These are phyloP conservation scores for Fusarium sp. DNA, from an alignment of 2,329 filamentous ascomycete genomes.

Conservation along the genomic window DNA sequence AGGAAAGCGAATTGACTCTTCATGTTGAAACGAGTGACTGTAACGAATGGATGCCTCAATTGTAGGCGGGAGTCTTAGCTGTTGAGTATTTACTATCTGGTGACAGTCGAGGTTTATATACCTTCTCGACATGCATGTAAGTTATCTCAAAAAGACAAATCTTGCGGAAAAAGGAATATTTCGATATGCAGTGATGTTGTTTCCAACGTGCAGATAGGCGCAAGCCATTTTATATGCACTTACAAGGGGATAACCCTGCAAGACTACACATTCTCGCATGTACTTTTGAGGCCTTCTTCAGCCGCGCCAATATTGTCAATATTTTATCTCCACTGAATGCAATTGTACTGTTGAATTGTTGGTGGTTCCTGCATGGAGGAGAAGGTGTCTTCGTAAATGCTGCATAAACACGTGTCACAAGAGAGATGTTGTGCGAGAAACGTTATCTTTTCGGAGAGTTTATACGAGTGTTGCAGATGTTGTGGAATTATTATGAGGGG, in stretches of 20 bases:
- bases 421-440: neutral
- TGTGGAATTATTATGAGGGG: too few relatives aligned
- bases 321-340: neutral
- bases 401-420: conserved; percentile 1
- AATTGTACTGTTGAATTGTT: neutral
- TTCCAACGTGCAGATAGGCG: neutral
- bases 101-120: conserved; percentile 11
- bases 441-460: neutral
- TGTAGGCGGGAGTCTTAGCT: too few relatives aligned
- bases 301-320: conserved; percentile 1
- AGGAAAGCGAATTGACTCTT: conserved; percentile 15
- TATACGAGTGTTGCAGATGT: neutral
- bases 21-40: conserved; percentile 43
- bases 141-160: neutral
- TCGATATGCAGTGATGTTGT: neutral
- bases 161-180: neutral
- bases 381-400: neutral
- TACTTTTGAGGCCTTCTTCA: neutral
- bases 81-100: neutral
- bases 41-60: conserved; percentile 41
- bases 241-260: conserved; percentile 2
- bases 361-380: neutral
- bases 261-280: neutral
- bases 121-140: neutral
- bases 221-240: conserved; percentile 2